Evolutionary conservation across 208 protist genomes (phyloP), one percentile per base, ranked within the genome.

Genomic region (Angomonas desouzai): DNA sequence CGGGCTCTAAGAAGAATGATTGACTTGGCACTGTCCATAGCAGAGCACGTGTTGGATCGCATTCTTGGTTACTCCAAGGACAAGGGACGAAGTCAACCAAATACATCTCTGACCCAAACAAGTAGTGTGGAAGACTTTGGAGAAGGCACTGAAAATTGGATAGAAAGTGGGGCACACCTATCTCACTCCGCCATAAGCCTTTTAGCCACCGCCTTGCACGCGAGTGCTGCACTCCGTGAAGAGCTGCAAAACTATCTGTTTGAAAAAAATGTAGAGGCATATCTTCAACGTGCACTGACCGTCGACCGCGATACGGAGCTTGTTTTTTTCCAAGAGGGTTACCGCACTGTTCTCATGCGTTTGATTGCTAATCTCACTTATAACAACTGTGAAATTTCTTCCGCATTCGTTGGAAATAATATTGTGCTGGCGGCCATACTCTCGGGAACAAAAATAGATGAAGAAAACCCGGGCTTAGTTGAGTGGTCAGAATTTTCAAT

Each of bases 401-500:
- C 64, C 0, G 62, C 77, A 13, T 55, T 93, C 34, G 75, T 67
- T 2, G 48, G 34, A 25, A 62, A 85, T 64, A 63, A 76, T n/a
- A 23, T 58, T 29, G 62, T 93, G 32, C 71, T 95, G 11, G 63
- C 61, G 13, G 58, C 70, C 27, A 68, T 93, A 48, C 77, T 96
- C 9, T 81, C 72, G 1, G 77, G 77, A 9, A 94, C 88, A 13
- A 73, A 79, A 9, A 83, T 93, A 57, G 91, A 96, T 59, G 86
- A 87, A 51, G 91, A 96, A 32, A 96, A 96, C 62, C 85, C 91
- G 16, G 83, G 86, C 18, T 87, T 94, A 77, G 83, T 80, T 0
- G 84, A 96, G 64, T 96, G 91, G 88, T 81, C 91, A 18, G 76
- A 92, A 62, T 96, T 96, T 59, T 69, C 74, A 11, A 89, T 96